Evolutionary conservation across 106 monocot genomes (phyloP).

Genomic region (Agapanthus africanus): DNA sequence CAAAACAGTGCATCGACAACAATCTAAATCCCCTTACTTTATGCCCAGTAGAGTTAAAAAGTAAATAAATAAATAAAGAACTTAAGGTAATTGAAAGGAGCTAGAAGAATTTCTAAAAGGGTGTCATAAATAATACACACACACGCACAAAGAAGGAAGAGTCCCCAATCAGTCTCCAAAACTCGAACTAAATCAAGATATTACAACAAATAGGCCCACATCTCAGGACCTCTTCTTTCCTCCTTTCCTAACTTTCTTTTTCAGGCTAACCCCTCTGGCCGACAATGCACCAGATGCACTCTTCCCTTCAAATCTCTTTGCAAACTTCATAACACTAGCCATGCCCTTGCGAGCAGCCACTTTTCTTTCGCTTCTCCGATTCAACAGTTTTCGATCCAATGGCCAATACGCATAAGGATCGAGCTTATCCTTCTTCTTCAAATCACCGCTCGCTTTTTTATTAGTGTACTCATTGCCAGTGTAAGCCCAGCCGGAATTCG

Average conservation of each 20-base stretch:
- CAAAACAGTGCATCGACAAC: too few relatives aligned
- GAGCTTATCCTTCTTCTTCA: slow-evolving; percentile 81
- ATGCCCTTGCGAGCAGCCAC: slow-evolving; percentile 80
- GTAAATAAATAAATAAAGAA: too few relatives aligned
- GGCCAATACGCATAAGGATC: slow-evolving; percentile 99
- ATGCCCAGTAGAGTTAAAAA: too few relatives aligned
- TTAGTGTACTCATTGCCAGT: slow-evolving; percentile 78
- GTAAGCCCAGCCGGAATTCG: slow-evolving; percentile 80
- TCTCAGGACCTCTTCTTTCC: slow-evolving; percentile 6
- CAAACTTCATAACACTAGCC: slow-evolving; percentile 65
- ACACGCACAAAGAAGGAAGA: too few relatives aligned
- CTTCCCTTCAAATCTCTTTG: slow-evolving; percentile 69
- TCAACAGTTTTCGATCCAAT: slow-evolving; percentile 80
- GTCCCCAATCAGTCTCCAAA: too few relatives aligned
- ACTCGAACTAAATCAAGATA: too few relatives aligned
- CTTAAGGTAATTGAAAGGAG: too few relatives aligned
- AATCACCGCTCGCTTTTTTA: slow-evolving; percentile 70
- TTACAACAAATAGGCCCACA: too few relatives aligned
- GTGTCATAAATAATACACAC: too few relatives aligned
- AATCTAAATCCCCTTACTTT: too few relatives aligned
- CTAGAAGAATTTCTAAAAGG: too few relatives aligned
- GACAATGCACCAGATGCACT: slow-evolving; percentile 43
- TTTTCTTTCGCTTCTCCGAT: slow-evolving; percentile 59
- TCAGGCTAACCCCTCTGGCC: slow-evolving; percentile 20
- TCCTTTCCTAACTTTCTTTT: slow-evolving; percentile 19